Evolutionary conservation across 768 basidiomycete species (phyloP).

Genomic region (Russula lepida): DNA sequence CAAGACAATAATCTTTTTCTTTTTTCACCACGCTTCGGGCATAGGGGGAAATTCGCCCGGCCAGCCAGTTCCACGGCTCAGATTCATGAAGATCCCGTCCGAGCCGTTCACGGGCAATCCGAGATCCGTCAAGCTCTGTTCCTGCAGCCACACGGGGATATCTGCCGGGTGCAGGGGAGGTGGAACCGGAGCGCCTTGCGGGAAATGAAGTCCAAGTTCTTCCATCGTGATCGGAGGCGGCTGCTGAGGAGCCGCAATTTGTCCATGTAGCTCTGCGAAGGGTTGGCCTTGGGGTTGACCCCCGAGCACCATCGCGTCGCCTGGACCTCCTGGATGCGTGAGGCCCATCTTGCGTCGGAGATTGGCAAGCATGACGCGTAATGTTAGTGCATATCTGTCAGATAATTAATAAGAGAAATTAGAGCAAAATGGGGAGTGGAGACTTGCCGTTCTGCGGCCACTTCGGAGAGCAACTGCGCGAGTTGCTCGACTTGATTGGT

Average conservation of each 20-base stretch:
- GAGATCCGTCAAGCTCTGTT: conserved; percentile 86
- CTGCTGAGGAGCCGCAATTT: conserved; percentile 26
- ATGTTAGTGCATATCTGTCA: conserved; percentile 72
- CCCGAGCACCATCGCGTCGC: conserved; percentile 38
- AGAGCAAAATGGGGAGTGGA: neutral
- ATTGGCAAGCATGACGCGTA: conserved; percentile 90
- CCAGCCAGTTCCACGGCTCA: conserved; percentile 67
- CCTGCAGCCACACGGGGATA: conserved; percentile 88
- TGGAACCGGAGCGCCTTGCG: conserved; percentile 43
- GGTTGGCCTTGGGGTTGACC: conserved; percentile 34
- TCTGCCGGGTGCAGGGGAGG: conserved; percentile 60
- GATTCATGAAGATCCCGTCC: conserved; percentile 81
- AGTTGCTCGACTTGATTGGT: conserved; percentile 84
- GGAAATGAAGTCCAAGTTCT: conserved; percentile 75
- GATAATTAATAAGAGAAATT: neutral
- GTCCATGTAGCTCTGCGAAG: conserved; percentile 46
- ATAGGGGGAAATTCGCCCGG: conserved; percentile 63
- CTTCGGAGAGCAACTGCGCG: conserved; percentile 82
- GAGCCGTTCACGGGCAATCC: conserved; percentile 88
- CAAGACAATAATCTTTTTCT: neutral
- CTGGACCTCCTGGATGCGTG: conserved; percentile 18
- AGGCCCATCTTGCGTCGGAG: conserved; percentile 82
- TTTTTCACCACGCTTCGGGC: conserved; percentile 74
- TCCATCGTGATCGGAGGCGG: conserved; percentile 64
- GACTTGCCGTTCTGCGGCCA: conserved; percentile 76